Percentiles rank a stretch among this genome's conserved stretches.
phyloP scores from a whole-genome alignment of 768 basidiomycete species.

The Mycena filopes region DNA sequence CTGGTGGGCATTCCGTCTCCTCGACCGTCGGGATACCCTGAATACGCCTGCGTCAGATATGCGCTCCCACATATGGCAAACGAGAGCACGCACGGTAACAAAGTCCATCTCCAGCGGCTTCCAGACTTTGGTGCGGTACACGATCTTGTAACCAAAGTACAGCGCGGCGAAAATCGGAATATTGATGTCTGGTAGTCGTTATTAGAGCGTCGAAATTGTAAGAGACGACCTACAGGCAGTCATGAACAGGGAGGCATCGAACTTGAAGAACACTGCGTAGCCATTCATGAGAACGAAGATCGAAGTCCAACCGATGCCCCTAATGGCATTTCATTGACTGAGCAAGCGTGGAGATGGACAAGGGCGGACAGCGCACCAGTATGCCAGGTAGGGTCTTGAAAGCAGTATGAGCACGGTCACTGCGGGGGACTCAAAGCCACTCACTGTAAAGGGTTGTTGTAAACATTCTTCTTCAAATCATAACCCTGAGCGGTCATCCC shows the following conservation, averaged over 20 bases:
- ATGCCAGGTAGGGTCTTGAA: constrained; percentile 66
- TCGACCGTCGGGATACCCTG: constrained; percentile 76
- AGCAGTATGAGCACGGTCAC: neutral
- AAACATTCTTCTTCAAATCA: constrained; percentile 69
- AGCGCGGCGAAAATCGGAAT: constrained; percentile 57
- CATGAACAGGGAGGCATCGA: constrained; percentile 64
- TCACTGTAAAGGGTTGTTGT: constrained; percentile 64
- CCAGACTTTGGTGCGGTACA: constrained; percentile 59
- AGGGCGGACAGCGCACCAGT: constrained; percentile 49
- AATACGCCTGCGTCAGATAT: neutral
- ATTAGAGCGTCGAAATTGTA: neutral
- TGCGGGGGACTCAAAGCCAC: neutral
- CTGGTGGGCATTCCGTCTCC: constrained; percentile 70
- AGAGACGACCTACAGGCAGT: constrained; percentile 49
- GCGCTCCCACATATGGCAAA: neutral
- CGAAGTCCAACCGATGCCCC: constrained; percentile 70
- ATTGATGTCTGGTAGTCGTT: constrained; percentile 50
- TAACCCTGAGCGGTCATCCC: constrained; percentile 75
- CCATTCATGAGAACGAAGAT: constrained; percentile 68
- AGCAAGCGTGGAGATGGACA: neutral
- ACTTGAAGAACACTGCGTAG: constrained; percentile 72
- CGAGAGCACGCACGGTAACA: constrained; percentile 59
- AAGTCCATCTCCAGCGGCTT: constrained; percentile 76
- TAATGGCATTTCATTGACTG: neutral
- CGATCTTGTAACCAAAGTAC: constrained; percentile 58